Evolutionary conservation across 2,329 filamentous ascomycete genomes (phyloP), one percentile per base, ranked within the genome.

Genomic region (Chaetomium sp.): DNA sequence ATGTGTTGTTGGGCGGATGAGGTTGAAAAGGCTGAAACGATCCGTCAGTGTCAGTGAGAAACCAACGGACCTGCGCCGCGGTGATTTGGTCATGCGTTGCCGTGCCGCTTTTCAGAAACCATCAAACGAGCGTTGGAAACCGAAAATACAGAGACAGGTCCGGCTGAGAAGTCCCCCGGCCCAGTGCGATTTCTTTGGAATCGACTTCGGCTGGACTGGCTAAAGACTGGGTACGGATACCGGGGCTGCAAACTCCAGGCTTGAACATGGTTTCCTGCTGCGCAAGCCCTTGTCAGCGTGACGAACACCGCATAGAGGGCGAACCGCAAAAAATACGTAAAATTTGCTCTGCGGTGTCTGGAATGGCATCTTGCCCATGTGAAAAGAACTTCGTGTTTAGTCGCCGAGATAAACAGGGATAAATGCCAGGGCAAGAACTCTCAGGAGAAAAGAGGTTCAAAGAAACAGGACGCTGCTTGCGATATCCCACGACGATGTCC

Each of bases 41-140:
- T 56, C 31, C 35, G 50, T 55, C 53, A 25, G 47, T 31, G 12
- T 50, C 45, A 42, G 19, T 12, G 21, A 27, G 29, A 21, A 49
- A 27, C 49, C 54, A 58, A 57, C 53, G 6, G 8, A 4, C 21
- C 60, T 57, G 56, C 47, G 64, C 64, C 64, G 51, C 60, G 33
- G 19, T n/a, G 38, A 51, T 49, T 6, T 54, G 64, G 60, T 63
- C 64, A 66, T 62, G 64, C n/a, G 60, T 61, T 35, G 35, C 47
- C 29, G 61, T 49, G 64, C 61, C 64, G 53, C 64, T 45, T 45
- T 58, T 38, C 47, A 45, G 29, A n/a, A 65, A 47, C 12, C 10
- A n/a, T 19, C 27, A 57, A 29, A 58, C 23, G 33, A 54, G 21
- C 49, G 10, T 9, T 31, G 56, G 38, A 21, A 47, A n/a, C 23